phyloP scores from a whole-genome alignment of 1,139 yeast species.

The Saccharomyces pastorianus region DNA sequence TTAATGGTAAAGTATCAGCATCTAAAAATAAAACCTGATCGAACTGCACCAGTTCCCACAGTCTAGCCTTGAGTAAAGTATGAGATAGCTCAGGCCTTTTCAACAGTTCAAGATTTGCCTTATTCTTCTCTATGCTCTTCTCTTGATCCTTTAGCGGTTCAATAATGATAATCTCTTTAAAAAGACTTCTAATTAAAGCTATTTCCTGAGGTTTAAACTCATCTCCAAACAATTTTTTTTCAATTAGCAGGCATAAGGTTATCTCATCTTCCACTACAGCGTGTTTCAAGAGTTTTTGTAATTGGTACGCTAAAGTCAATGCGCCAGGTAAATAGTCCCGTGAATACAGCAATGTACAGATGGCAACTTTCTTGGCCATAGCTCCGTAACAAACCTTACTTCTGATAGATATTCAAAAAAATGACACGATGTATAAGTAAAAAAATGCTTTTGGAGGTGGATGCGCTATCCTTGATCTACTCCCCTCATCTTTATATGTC shows the following conservation, averaged over 20 bases:
- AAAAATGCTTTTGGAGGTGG: not conserved
- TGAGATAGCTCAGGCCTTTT: constrained; percentile 67
- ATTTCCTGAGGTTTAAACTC: constrained; percentile 13
- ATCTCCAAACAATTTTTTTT: constrained; percentile 15
- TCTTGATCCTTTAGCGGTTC: constrained; percentile 16
- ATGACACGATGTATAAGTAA: not conserved
- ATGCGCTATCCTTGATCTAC: not conserved
- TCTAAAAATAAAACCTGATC: constrained; percentile 67
- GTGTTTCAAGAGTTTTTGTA: constrained; percentile 13
- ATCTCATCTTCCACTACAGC: constrained; percentile 5
- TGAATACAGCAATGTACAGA: constrained; percentile 59
- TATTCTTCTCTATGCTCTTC: constrained; percentile 22
- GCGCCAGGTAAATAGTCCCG: constrained; percentile 72
- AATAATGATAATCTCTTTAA: constrained; percentile 31
- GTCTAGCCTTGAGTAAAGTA: constrained; percentile 64
- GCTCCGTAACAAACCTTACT: not conserved
- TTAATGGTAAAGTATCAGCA: constrained; percentile 67
- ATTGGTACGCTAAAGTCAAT: constrained; percentile 45
- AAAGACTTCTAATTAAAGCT: constrained; percentile 15
- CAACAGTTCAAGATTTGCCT: constrained; percentile 39
- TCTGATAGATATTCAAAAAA: not conserved
- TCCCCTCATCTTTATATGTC: not conserved
- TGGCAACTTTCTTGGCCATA: constrained; percentile 36
- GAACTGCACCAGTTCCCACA: constrained; percentile 60
- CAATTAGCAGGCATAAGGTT: constrained; percentile 16